phyloP scores from a whole-genome alignment of 768 basidiomycete species.

The Termitomyces sp. region DNA sequence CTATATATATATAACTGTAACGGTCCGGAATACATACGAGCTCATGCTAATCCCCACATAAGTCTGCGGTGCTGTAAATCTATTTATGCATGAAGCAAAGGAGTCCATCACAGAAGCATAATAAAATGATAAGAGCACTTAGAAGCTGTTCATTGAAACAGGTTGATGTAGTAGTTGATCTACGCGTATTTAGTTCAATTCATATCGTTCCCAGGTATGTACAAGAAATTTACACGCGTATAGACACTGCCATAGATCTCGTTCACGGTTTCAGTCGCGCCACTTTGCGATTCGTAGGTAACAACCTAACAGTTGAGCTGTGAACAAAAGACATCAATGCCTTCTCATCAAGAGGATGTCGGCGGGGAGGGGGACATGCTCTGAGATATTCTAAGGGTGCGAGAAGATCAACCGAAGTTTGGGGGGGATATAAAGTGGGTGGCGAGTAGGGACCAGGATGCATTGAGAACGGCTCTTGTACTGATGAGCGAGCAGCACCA shows the following conservation, averaged over 20 bases:
- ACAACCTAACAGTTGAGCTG: slow-evolving; percentile 3
- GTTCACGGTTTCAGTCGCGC: too few relatives aligned
- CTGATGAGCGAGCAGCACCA: slow-evolving; percentile 1
- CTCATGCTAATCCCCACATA: background rate
- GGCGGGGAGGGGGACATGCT: slow-evolving; percentile 51
- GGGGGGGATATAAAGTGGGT: background rate
- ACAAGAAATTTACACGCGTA: too few relatives aligned
- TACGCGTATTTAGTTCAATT: too few relatives aligned
- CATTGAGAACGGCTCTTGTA: slow-evolving; percentile 4
- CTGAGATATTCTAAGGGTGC: slow-evolving; percentile 64
- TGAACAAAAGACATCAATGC: slow-evolving; percentile 56
- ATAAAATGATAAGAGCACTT: background rate
- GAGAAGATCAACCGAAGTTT: slow-evolving; percentile 26
- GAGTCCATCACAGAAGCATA: background rate
- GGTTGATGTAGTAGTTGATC: background rate
- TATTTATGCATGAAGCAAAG: background rate
- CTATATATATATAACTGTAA: background rate
- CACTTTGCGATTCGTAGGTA: too few relatives aligned
- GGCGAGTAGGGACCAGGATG: background rate
- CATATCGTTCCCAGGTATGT: too few relatives aligned
- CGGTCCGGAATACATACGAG: background rate
- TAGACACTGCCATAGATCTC: too few relatives aligned
- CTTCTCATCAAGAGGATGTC: slow-evolving; percentile 69
- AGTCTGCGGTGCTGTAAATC: background rate
- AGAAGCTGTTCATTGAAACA: slow-evolving; percentile 4